Evolutionary conservation across 108 stramenopile genomes (phyloP), one percentile per base, ranked within the genome.

Genomic region (Cyclotella sp.): DNA sequence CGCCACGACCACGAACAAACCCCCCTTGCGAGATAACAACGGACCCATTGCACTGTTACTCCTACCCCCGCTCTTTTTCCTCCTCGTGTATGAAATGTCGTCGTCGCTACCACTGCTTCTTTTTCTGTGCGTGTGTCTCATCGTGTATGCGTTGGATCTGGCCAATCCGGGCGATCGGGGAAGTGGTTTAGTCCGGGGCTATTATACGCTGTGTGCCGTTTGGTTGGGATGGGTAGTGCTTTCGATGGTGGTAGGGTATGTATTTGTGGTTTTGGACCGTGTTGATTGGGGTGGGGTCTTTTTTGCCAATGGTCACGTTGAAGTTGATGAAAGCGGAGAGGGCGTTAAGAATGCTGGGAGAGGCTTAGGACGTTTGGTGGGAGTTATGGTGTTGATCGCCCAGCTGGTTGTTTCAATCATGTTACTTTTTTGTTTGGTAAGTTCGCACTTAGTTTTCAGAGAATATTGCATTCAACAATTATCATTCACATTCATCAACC

Each of bases 101-200:
- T 86, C 90, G n/a, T 70, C 88, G 1, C 26, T 86, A 9, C 81
- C 83, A 11, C 24, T 89, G 51, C 64, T 88, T 43, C 19, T 78
- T 5, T 75, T 88, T 22, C 53, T 85, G 13, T 83, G 80, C 62
- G 39, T 83, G 28, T 68, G 61, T 19, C 63, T 88, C 60, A 54
- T 84, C 2, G 42, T 89, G 51, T 91, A 91, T 72, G 84, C 77
- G 16, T 26, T 89, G 74, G 90, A 93, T 73, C 46, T 93, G 74
- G 75, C 87, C 61, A 87, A 93, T 81, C 47, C 77, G 27, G 85
- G 90, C 44, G 80, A 86, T 39, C 4, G 10, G 63, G 55, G 53
- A 8, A 7, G 3, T 27, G 29, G 58, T 1, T 21, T 9, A 7
- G 40, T 24, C 13, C 26, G 61, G 22, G 64, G 79, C 3, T 69